Conservation (phyloP, 2,329 filamentous ascomycete genomes). For the Talaromyces piceae region DNA sequence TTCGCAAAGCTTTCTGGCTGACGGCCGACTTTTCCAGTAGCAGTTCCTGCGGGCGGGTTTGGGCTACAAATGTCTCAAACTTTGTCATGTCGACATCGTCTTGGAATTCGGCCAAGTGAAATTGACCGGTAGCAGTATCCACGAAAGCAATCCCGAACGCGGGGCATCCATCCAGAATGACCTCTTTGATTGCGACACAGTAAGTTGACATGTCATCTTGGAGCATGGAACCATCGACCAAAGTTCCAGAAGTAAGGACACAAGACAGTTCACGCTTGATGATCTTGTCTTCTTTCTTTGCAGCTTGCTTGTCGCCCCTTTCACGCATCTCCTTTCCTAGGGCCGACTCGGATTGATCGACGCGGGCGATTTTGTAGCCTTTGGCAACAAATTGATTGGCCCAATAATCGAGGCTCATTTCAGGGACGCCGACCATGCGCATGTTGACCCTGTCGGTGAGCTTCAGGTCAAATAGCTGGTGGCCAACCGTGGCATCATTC, state of each 20-base stretch:
- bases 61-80: slow-evolving; percentile 93
- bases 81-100: slow-evolving; percentile 92
- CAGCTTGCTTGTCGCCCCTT: slow-evolving; percentile 52
- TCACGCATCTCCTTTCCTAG: slow-evolving; percentile 99
- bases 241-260: slow-evolving; percentile 82
- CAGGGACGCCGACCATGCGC: slow-evolving; percentile 98
- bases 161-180: slow-evolving; percentile 60
- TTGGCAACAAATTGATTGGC: slow-evolving; percentile 98
- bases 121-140: slow-evolving; percentile 91
- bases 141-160: slow-evolving; percentile 90
- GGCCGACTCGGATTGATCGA: slow-evolving; percentile 95
- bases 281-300: slow-evolving; percentile 80
- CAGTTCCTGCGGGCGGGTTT: slow-evolving; percentile 80
- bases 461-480: slow-evolving; percentile 95
- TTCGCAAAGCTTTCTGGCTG: slow-evolving; percentile 81
- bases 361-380: slow-evolving; percentile 91
- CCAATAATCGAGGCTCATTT: slow-evolving; percentile 93
- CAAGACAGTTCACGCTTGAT: slow-evolving; percentile 86
- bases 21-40: slow-evolving; percentile 80
- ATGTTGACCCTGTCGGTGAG: slow-evolving; percentile 98
- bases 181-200: slow-evolving; percentile 90
- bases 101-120: slow-evolving; percentile 83
- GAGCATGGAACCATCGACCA: slow-evolving; percentile 93
- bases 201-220: slow-evolving; percentile 97
- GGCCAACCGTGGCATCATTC: slow-evolving; percentile 91